These are phyloP conservation scores for Lentinula guzmanii DNA, from an alignment of 768 basidiomycete species.

Conservation along the genomic window DNA sequence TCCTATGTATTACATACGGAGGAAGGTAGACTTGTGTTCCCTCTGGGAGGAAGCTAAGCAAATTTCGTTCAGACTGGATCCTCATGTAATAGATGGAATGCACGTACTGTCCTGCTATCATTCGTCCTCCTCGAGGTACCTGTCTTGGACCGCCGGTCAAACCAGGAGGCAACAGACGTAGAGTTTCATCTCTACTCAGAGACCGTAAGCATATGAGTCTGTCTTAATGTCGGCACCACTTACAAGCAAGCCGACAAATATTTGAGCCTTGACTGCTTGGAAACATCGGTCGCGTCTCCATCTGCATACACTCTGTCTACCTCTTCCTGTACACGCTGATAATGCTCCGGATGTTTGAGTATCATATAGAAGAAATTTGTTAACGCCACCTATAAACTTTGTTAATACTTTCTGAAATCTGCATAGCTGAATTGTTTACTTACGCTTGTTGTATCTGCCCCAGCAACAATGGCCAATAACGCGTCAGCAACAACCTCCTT, in stretches of 20 bases:
- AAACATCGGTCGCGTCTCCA: slow-evolving; percentile 1
- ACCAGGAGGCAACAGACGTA: slow-evolving; percentile 31
- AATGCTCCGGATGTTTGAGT: slow-evolving; percentile 1
- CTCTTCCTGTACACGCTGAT: slow-evolving; percentile 4
- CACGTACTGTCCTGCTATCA: slow-evolving; percentile 22
- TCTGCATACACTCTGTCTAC: slow-evolving; percentile 3
- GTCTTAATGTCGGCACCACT: background rate
- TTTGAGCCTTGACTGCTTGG: slow-evolving; percentile 15
- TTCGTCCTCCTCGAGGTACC: slow-evolving; percentile 17
- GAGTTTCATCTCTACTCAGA: slow-evolving; percentile 27
- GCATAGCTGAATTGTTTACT: background rate
- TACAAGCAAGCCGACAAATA: slow-evolving; percentile 30
- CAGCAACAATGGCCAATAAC: slow-evolving; percentile 4
- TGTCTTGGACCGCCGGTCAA: slow-evolving; percentile 27
- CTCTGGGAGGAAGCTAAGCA: slow-evolving; percentile 26
- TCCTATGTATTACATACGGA: slow-evolving; percentile 27
- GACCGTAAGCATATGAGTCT: background rate
- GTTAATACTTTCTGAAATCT: background rate
- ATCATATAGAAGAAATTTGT: slow-evolving; percentile 1
- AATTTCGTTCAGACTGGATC: background rate
- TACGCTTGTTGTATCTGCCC: slow-evolving; percentile 1
- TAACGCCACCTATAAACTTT: background rate
- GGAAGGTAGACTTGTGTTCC: slow-evolving; percentile 27
- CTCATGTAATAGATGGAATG: too few species aligned
- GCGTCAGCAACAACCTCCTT: slow-evolving; percentile 9